phyloP scores from a whole-genome alignment of 306 rosid species.

The Carpinus fangiana region DNA sequence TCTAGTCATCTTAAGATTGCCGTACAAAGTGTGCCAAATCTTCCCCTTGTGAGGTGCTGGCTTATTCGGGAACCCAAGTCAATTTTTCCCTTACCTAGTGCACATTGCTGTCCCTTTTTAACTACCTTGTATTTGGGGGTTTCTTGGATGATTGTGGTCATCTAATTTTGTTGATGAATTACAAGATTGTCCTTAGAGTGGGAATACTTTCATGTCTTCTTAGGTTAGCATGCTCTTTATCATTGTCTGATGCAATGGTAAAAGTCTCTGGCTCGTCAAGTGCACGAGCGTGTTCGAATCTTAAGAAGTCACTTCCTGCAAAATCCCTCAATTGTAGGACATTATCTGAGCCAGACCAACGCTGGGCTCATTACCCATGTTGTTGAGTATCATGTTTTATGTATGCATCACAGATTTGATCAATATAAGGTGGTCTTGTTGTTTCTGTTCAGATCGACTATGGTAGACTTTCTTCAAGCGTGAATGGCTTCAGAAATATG shows the following conservation, averaged over 20 bases:
- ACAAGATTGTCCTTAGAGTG: not conserved
- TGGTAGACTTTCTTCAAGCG: constrained; percentile 66
- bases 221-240: not conserved
- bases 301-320: not conserved
- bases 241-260: too few species aligned
- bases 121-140: not conserved
- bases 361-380: not conserved
- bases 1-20: not conserved
- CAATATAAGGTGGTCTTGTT: constrained; percentile 6
- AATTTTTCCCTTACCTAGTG: not conserved
- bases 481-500: constrained; percentile 56
- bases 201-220: not conserved
- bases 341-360: too few species aligned
- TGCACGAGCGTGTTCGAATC: not conserved
- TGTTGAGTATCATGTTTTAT: not conserved
- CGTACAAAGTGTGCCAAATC: not conserved
- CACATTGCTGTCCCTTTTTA: not conserved
- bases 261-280: too few species aligned
- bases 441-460: constrained; percentile 51
- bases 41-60: not conserved
- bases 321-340: not conserved
- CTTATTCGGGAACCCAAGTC: not conserved
- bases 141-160: not conserved
- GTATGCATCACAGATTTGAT: not conserved
- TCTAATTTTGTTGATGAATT: not conserved